Conservation (phyloP, 768 basidiomycete species). For the Pleurotus citrinopileatus region DNA sequence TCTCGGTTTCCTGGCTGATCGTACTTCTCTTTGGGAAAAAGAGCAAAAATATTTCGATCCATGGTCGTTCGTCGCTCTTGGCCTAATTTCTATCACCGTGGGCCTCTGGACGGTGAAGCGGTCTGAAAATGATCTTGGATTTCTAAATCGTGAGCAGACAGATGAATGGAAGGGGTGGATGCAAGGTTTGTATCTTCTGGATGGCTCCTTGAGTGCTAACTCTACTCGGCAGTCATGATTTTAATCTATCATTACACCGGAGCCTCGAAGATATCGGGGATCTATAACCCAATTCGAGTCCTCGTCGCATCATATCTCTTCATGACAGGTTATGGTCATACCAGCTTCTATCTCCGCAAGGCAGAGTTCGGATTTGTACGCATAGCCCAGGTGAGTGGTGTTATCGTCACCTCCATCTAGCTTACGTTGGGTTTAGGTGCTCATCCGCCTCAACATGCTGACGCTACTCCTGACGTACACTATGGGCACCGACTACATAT, state of each 20-base stretch:
- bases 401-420: conserved; percentile 4
- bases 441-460: conserved; percentile 82
- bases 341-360: conserved; percentile 86
- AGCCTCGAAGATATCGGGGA: conserved; percentile 88
- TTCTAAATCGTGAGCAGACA: conserved; percentile 89
- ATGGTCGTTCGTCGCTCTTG: conserved; percentile 64
- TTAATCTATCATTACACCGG: conserved; percentile 92
- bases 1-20: conserved; percentile 77
- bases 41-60: conserved; percentile 83
- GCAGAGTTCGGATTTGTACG: conserved; percentile 81
- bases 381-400: conserved; percentile 61
- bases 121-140: conserved; percentile 80
- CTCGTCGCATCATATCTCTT: conserved; percentile 88
- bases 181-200: conserved; percentile 62
- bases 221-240: conserved; percentile 59
- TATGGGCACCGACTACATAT: conserved; percentile 91
- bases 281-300: conserved; percentile 88
- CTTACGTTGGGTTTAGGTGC: conserved; percentile 39
- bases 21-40: conserved; percentile 86
- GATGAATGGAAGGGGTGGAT: conserved; percentile 99
- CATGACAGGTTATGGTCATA: conserved; percentile 93
- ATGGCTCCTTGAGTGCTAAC: conserved; percentile 9
- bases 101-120: conserved; percentile 68
- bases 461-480: conserved; percentile 81
- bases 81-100: conserved; percentile 44